These are phyloP conservation scores for Colletotrichum sp. DNA, from an alignment of 2,329 filamentous ascomycete species.

Conservation along the genomic window DNA sequence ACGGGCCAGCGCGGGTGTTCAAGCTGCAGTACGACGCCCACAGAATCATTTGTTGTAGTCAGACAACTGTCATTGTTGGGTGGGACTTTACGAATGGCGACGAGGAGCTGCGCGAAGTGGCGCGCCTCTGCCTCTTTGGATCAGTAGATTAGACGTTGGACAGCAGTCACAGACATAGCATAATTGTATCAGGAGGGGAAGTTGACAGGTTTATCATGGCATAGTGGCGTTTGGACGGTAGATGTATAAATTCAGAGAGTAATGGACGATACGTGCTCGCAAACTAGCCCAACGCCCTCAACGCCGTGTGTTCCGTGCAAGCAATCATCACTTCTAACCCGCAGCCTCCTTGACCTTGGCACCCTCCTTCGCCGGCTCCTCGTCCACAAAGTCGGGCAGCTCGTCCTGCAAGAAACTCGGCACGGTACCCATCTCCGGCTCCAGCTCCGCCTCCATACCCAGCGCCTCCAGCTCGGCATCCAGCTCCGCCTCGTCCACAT, in stretches of 20 bases:
- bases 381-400: constrained; percentile 88
- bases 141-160: constrained; percentile 53
- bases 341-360: constrained; percentile 86
- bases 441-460: constrained; percentile 91
- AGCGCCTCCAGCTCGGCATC: constrained; percentile 96
- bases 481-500: constrained; percentile 94
- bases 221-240: not conserved
- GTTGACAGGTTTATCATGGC: not conserved
- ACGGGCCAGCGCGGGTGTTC: constrained; percentile 73
- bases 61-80: constrained; percentile 89
- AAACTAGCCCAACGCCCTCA: not conserved
- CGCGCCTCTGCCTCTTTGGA: constrained; percentile 83
- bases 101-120: constrained; percentile 76
- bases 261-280: not conserved
- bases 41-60: constrained; percentile 92
- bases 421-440: constrained; percentile 68
- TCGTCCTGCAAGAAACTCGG: constrained; percentile 92
- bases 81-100: constrained; percentile 98
- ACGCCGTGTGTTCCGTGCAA: not conserved
- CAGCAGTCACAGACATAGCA: constrained; percentile 14
- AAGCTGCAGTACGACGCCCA: constrained; percentile 96
- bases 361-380: constrained; percentile 73
- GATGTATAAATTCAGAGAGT: not conserved
- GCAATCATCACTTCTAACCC: constrained; percentile 30
- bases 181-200: not conserved